Conservation (phyloP, 257 asterid species). For the Thymus quinquecostatus region DNA sequence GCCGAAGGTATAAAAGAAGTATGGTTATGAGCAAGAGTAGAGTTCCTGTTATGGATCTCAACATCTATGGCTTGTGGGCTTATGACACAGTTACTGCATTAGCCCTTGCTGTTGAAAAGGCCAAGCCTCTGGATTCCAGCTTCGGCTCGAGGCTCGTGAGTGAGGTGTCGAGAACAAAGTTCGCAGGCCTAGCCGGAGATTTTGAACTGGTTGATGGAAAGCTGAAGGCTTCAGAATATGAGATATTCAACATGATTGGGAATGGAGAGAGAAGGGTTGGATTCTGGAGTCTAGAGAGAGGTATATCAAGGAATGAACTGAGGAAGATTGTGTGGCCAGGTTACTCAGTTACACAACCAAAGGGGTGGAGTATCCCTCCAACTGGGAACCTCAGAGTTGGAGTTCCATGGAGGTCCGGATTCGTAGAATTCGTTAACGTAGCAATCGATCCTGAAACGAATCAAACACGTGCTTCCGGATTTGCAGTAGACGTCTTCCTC, state of each 20-base stretch:
- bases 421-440: slow-evolving; percentile 41
- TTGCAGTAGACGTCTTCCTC: slow-evolving; percentile 43
- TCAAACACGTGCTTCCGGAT: slow-evolving; percentile 30
- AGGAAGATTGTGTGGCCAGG: slow-evolving; percentile 60
- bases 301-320: too few relatives aligned
- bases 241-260: slow-evolving; percentile 52
- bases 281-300: slow-evolving; percentile 49
- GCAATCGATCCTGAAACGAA: slow-evolving; percentile 21
- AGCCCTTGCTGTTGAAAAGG: slow-evolving; percentile 52
- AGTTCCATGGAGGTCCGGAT: slow-evolving; percentile 47
- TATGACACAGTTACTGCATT: slow-evolving; percentile 56
- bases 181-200: slow-evolving; percentile 51
- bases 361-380: slow-evolving; percentile 43
- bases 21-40: slow-evolving; percentile 21
- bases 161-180: slow-evolving; percentile 33
- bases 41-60: slow-evolving; percentile 33
- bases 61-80: slow-evolving; percentile 58
- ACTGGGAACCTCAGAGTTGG: slow-evolving; percentile 42
- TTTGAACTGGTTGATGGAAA: slow-evolving; percentile 41
- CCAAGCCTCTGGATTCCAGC: slow-evolving; percentile 19
- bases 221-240: slow-evolving; percentile 32
- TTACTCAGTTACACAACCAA: slow-evolving; percentile 38
- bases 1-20: slow-evolving; percentile 47
- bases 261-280: slow-evolving; percentile 49
- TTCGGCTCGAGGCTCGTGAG: slow-evolving; percentile 40